Conservation (phyloP, 1,284 basidiomycete genomes). For the Apiotrichum montevideense region DNA sequence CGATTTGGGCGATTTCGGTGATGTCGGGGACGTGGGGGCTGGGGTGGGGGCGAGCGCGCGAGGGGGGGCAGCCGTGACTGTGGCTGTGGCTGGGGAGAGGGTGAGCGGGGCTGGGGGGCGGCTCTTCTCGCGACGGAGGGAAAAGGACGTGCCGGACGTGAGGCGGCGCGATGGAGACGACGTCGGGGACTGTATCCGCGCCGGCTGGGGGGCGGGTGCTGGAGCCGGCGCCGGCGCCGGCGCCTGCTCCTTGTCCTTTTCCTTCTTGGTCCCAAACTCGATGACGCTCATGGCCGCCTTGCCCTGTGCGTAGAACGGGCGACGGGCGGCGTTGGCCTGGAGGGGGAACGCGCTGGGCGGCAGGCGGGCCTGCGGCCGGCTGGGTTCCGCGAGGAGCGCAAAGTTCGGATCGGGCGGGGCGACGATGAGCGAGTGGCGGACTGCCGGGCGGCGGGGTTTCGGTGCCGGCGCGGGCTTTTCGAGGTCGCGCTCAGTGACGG, state of each 20-base stretch:
- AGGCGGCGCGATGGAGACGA: not conserved
- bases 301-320: constrained; percentile 21
- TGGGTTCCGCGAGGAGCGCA: not conserved
- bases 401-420: not conserved
- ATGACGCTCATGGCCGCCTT: constrained; percentile 21
- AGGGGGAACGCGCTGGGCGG: not conserved
- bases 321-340: constrained; percentile 3
- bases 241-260: not conserved
- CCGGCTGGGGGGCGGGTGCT: not conserved
- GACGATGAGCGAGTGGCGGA: constrained; percentile 9
- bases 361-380: too few relatives aligned
- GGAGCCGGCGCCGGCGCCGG: not conserved
- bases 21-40: not conserved
- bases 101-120: not conserved
- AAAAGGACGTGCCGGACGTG: not conserved
- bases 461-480: not conserved
- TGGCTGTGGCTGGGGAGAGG: not conserved
- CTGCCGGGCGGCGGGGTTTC: constrained; percentile 4
- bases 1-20: too few relatives aligned
- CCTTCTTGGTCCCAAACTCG: constrained; percentile 14
- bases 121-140: not conserved
- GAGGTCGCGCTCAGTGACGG: constrained; percentile 15
- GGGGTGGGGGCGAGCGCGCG: not conserved
- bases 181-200: not conserved
- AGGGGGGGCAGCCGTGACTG: not conserved